Percentiles rank a stretch among this genome's conserved stretches.
These are phyloP conservation scores for Malassezia dermatis DNA, from an alignment of 1,284 basidiomycete genomes.

Conservation along the genomic window DNA sequence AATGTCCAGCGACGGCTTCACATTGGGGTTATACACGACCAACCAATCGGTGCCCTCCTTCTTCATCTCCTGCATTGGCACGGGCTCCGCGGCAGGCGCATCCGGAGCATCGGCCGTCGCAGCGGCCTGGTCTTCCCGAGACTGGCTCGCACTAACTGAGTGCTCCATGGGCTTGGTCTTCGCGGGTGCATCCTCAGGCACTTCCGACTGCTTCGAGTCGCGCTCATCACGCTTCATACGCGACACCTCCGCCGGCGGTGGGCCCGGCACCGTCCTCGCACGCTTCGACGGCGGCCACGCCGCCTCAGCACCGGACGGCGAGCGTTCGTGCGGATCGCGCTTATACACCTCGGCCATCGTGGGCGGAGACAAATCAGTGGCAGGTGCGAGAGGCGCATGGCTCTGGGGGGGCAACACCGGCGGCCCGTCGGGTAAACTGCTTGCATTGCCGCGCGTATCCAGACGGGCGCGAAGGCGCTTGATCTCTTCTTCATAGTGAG, in stretches of 20 bases:
- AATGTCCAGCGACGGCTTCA: constrained; percentile 74
- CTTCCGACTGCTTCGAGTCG: background rate
- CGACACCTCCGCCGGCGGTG: background rate
- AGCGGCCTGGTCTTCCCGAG: background rate
- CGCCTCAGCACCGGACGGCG: background rate
- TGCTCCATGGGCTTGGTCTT: background rate
- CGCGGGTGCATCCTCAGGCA: background rate
- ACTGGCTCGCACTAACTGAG: background rate
- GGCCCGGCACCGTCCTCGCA: background rate
- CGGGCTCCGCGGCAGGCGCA: background rate
- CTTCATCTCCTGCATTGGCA: constrained; percentile 48
- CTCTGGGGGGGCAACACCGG: background rate
- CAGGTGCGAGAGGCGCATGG: background rate
- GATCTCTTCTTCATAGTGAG: constrained; percentile 66
- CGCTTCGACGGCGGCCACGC: constrained; percentile 14
- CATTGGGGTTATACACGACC: constrained; percentile 79
- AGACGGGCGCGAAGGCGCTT: constrained; percentile 59
- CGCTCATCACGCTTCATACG: constrained; percentile 11
- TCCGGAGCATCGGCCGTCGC: background rate
- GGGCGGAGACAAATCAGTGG: background rate
- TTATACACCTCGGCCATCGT: background rate
- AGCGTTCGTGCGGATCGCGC: background rate
- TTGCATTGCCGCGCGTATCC: constrained; percentile 46
- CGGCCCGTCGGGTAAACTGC: background rate
- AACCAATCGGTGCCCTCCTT: constrained; percentile 90